Base-by-base conservation (phyloP, 202 grass and related monocot genomes). In the Hordeum pubiflorum region DNA sequence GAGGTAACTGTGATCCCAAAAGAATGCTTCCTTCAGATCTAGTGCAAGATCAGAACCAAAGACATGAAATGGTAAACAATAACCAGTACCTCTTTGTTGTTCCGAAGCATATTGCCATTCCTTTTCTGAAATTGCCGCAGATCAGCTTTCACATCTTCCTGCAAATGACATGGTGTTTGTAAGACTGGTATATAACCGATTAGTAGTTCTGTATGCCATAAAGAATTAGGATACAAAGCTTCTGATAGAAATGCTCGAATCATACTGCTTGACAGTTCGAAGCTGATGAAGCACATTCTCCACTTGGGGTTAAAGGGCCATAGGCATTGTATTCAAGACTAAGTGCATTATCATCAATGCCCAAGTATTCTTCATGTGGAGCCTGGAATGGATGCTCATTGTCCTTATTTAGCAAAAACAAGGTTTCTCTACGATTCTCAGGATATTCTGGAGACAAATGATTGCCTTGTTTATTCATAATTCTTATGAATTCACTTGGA, bases 101-200 rank as follows among this genome's bases (percentile, higher is more conserved):
- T 87, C 21, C 64, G 55, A 9, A 52, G 52, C 59, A 72, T 82
- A 77, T 77, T 62, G 0, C 76, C 77, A 10, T 62, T 60, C 4
- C 79, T 86, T 75, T 82, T 72, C 39, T 80, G 86, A 13, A 97
- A 87, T 27, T 57, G 86, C 11, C 78, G 79, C 23, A 80, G 56
- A 76, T 93, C 85, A 61, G 32, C 63, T 48, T 93, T 81, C 63
- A 80, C 41, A 75, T 85, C 78, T 69, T 92, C 90, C 93, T 96
- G 44, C 32, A 88, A 88, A 77, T 82, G 52, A 79, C 24, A 74
- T 68, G 48, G 21, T 54, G 27, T 46, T 52, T 31, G 64, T 61
- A 74, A 79, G 27, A 27, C 36, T 40, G 50, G 1, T 65, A 64
- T 43, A 58, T 23, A 75, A 62, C 17, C 5, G 9, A 43, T 8